phyloP scores from a whole-genome alignment of 208 protist genomes.

The Crithidia sp. region DNA sequence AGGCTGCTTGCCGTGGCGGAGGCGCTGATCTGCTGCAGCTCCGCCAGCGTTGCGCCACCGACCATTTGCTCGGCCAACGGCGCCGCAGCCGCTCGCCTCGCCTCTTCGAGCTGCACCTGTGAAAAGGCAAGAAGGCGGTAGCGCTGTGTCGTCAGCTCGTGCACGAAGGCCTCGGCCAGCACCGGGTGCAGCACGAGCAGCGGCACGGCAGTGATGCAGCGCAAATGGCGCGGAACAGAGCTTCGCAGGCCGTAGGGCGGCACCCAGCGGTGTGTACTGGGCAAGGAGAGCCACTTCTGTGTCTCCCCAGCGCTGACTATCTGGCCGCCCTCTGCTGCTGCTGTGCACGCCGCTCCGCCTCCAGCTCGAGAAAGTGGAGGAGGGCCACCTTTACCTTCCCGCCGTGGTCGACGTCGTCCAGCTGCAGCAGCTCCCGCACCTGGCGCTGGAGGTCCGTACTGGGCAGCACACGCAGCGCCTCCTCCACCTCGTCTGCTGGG shows the following conservation, averaged over 20 bases:
- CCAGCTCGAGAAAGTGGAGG: conserved; percentile 34
- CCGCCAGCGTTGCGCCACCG: not conserved
- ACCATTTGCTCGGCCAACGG: not conserved
- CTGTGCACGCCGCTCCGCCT: not conserved
- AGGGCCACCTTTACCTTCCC: conserved; percentile 37
- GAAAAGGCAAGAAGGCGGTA: conserved; percentile 35
- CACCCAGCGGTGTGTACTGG: conserved; percentile 37
- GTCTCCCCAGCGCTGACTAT: not conserved
- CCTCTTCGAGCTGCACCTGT: conserved; percentile 21
- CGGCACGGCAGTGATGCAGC: conserved; percentile 31
- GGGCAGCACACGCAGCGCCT: conserved; percentile 15
- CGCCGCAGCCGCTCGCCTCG: not conserved
- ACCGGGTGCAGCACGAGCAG: conserved; percentile 59
- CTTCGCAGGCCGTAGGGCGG: conserved; percentile 40
- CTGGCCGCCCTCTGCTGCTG: not conserved
- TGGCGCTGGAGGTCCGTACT: conserved; percentile 33
- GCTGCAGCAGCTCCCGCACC: conserved; percentile 41
- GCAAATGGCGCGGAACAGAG: conserved; percentile 60
- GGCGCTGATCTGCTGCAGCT: conserved; percentile 1
- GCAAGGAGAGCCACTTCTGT: conserved; percentile 7
- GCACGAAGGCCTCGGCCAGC: conserved; percentile 70
- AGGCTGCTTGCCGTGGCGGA: not conserved
- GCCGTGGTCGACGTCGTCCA: conserved; percentile 30
- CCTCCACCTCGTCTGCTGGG: conserved; percentile 13
- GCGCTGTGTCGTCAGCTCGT: conserved; percentile 66